Evolutionary conservation across 1,284 basidiomycete genomes (phyloP).

Genomic region (Leccinum angustisporum): DNA sequence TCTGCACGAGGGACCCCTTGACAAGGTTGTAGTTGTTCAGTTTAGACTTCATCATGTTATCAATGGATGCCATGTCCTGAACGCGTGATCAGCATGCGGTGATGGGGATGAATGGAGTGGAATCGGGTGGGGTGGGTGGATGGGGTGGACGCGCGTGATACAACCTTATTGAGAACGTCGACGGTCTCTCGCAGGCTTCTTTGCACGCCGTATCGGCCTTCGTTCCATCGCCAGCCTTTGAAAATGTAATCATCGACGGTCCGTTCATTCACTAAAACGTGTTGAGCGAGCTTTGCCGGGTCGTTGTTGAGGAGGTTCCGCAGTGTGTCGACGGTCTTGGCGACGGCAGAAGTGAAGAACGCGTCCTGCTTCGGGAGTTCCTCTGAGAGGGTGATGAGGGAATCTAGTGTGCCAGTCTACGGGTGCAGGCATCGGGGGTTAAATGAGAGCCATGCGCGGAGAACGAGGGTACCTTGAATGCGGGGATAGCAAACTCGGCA

Average conservation of each 20-base stretch:
- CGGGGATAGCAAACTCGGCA: conserved; percentile 64
- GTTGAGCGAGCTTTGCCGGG: conserved; percentile 77
- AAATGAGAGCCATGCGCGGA: conserved; percentile 7
- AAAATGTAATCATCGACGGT: conserved; percentile 82
- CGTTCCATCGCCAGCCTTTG: conserved; percentile 85
- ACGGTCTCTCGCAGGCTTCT: conserved; percentile 79
- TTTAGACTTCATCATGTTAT: conserved; percentile 88
- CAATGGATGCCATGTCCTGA: conserved; percentile 88
- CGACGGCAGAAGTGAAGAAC: conserved; percentile 85
- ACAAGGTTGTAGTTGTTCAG: conserved; percentile 91
- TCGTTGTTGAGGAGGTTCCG: conserved; percentile 92
- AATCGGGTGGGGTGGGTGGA: conserved; percentile 4
- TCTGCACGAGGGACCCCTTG: conserved; percentile 89
- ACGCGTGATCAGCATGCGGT: conserved; percentile 20
- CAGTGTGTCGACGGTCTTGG: conserved; percentile 93
- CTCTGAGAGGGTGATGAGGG: conserved; percentile 88
- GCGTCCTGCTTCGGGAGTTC: conserved; percentile 89
- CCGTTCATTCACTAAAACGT: conserved; percentile 82
- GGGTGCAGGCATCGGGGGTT: conserved; percentile 11
- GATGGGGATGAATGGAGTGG: conserved; percentile 13
- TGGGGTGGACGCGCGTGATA: conserved; percentile 24
- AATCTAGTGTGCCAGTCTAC: conserved; percentile 93
- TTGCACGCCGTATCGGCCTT: conserved; percentile 82
- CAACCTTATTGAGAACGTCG: conserved; percentile 79
- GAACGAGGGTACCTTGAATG: conserved; percentile 65